Evolutionary conservation across 768 basidiomycete species (phyloP).

Genomic region (Cantharellus cinnabarinus): DNA sequence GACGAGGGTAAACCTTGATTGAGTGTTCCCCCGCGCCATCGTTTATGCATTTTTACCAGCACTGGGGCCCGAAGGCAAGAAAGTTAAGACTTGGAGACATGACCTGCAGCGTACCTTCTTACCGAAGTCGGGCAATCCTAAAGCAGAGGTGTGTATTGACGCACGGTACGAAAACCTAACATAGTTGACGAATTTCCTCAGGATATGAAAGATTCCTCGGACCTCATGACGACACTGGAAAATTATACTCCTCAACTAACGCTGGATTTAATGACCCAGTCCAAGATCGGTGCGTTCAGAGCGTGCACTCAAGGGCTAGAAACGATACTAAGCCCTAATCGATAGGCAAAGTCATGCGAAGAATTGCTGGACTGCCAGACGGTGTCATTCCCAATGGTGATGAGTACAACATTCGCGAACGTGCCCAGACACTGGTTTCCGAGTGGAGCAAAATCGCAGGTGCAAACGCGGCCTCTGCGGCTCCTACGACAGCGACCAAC

Average conservation of each 20-base stretch:
- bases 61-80: conserved; percentile 37
- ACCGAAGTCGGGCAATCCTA: conserved; percentile 34
- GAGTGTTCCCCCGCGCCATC: background rate
- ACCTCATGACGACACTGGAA: conserved; percentile 59
- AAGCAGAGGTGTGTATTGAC: conserved; percentile 30
- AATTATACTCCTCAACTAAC: conserved; percentile 48
- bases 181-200: background rate
- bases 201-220: conserved; percentile 20
- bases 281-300: conserved; percentile 26
- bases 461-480: background rate
- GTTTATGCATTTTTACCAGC: conserved; percentile 14
- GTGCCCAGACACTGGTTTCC: conserved; percentile 47
- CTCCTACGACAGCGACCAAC: background rate
- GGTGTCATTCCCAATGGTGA: conserved; percentile 37
- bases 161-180: no score
- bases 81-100: conserved; percentile 84
- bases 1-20: conserved; percentile 22
- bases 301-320: background rate
- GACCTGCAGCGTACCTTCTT: conserved; percentile 77
- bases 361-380: conserved; percentile 39
- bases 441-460: conserved; percentile 30
- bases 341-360: conserved; percentile 70
- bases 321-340: background rate
- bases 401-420: conserved; percentile 51
- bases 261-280: conserved; percentile 58